Evolutionary conservation across 1,139 yeast species (phyloP), one percentile per base, ranked within the genome.

Genomic region (Kodamaea anthophila): DNA sequence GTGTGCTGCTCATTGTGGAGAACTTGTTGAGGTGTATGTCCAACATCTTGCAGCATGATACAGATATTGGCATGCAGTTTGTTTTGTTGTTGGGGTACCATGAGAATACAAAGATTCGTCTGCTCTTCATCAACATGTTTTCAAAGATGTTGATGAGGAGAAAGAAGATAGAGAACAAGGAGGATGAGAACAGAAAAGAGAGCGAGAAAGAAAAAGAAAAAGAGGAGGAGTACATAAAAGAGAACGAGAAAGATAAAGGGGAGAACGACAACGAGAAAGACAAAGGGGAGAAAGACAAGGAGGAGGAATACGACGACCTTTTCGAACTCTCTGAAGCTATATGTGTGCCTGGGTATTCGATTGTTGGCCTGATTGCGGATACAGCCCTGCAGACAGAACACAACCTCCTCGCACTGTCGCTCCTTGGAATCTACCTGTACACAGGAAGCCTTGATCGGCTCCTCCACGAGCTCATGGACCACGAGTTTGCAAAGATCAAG

Each of bases 31-130:
- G 65, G 21, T 74, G 85, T 22, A 63, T 85, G 28, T 76, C 88
- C 2, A 81, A 81, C 41, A 53, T 86, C 24, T 60, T 86, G 29
- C 78, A 73, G 42, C 70, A 83, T 8, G 87, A 86, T 46, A 76
- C 81, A 3, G 87, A 81, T 39, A 77, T 83, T 29, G 94, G 95
- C 7, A 64, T 85, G 48, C 77, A 76, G 32, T 75, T 76, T 51
- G 87, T 88, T 1, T 55, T 86, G 10, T 87, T 93, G 0, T 64
- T 85, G 47, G 94, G 94, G 0, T 82, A 77, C 44, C 86, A 85
- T 43, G 72, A 70, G 22, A 82, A 82, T 46, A 55, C 59, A 13
- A 70, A 75, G 32, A 74, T 84, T 18, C 60, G 94, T 36, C 60
- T 81, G 5, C 77, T 91, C 1, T 84, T 85, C 46, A 62, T 85